Percentiles rank a stretch among this genome's conserved stretches.
phyloP scores from a whole-genome alignment of 495 filamentous ascomycete species.

The Gamarada debralockiae region DNA sequence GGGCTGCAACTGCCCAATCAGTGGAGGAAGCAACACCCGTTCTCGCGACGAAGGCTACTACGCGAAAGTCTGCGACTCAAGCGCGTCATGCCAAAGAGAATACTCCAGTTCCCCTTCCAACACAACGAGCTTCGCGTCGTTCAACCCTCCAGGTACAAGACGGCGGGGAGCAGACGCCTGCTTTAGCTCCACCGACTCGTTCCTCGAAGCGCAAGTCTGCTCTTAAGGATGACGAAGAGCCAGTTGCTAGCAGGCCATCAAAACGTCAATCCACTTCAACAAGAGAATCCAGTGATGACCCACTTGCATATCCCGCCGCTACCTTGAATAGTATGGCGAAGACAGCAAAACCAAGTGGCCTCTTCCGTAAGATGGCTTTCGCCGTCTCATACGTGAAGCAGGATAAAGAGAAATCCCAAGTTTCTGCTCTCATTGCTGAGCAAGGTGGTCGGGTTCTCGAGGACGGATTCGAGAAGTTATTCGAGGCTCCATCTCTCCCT shows the following conservation, averaged over 20 bases:
- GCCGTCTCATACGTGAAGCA: conserved; percentile 23
- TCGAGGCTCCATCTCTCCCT: conserved; percentile 35
- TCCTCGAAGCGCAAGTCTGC: conserved; percentile 10
- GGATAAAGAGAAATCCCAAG: conserved; percentile 14
- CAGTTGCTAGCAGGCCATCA: conserved; percentile 6
- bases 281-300: conserved; percentile 12
- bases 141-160: not conserved
- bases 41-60: no score
- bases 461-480: conserved; percentile 81
- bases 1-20: no score
- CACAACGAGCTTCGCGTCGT: no score
- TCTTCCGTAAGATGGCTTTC: conserved; percentile 25
- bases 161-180: not conserved
- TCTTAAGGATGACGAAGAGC: not conserved
- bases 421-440: conserved; percentile 31
- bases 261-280: conserved; percentile 11
- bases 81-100: no score
- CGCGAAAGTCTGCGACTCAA: no score
- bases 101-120: no score
- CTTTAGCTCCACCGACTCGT: not conserved
- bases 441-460: conserved; percentile 71
- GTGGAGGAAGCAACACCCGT: no score
- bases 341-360: not conserved
- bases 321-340: not conserved
- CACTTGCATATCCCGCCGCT: not conserved